These are phyloP conservation scores for Salicornia ramosissima DNA, from an alignment of 148 eudicot species.

Conservation along the genomic window DNA sequence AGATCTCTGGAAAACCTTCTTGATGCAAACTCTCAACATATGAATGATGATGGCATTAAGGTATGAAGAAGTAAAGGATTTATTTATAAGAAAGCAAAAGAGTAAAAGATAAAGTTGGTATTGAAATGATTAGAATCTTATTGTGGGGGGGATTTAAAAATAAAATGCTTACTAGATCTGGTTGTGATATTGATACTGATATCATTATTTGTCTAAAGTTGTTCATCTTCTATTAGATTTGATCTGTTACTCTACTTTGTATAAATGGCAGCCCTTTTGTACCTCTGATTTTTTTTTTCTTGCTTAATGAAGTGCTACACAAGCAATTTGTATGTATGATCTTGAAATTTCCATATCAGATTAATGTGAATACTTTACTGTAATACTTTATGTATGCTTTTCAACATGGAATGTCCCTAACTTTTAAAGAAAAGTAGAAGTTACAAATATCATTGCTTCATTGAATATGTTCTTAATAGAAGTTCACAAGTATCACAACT, in stretches of 20 bases:
- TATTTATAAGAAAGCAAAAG: slow-evolving; percentile 32
- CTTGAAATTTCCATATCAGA: background rate
- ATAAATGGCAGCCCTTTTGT: slow-evolving; percentile 23
- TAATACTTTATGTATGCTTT: background rate
- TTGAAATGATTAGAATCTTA: slow-evolving; percentile 40
- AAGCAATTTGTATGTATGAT: slow-evolving; percentile 15
- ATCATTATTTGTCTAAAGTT: slow-evolving; percentile 22
- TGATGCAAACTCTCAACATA: slow-evolving; percentile 48
- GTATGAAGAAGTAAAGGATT: slow-evolving; percentile 47
- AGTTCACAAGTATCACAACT: no score
- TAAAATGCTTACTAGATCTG: slow-evolving; percentile 16
- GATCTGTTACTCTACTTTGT: slow-evolving; percentile 13
- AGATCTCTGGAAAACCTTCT: slow-evolving; percentile 73
- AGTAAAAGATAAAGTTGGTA: slow-evolving; percentile 22
- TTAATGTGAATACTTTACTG: slow-evolving; percentile 12
- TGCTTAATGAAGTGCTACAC: slow-evolving; percentile 16
- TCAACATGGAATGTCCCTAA: background rate
- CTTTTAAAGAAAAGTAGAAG: background rate
- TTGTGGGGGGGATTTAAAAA: slow-evolving; percentile 15
- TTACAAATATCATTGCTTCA: background rate
- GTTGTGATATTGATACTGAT: slow-evolving; percentile 26
- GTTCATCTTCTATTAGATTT: slow-evolving; percentile 21
- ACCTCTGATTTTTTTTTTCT: slow-evolving; percentile 7
- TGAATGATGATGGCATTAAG: slow-evolving; percentile 41
- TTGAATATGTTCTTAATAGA: no score